Percentiles rank a stretch among this genome's conserved stretches.
Evolutionary conservation across 2,329 filamentous ascomycete genomes (phyloP).

Genomic region (Aspergillus sp.): DNA sequence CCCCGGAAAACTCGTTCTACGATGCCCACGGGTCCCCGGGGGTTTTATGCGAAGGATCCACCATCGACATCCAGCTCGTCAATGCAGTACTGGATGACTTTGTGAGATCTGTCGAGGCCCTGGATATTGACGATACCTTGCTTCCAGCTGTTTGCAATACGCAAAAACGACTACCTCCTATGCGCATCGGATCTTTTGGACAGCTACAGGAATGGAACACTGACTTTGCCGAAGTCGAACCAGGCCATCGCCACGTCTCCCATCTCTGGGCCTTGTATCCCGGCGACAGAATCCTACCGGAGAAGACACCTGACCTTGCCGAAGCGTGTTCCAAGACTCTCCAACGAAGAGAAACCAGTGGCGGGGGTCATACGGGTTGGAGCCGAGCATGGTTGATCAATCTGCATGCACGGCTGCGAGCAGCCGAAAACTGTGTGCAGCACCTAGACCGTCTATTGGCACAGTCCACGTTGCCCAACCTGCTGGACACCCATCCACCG

Average conservation of each 20-base stretch:
- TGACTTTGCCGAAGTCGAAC: conserved; percentile 43
- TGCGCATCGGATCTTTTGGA: conserved; percentile 19
- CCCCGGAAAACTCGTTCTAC: conserved; percentile 31
- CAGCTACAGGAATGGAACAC: conserved; percentile 34
- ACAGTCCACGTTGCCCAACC: conserved; percentile 45
- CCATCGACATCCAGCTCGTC: conserved; percentile 50
- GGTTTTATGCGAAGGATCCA: conserved; percentile 41
- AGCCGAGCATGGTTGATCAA: conserved; percentile 53
- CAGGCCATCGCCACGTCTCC: conserved; percentile 53
- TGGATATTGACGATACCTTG: conserved; percentile 18
- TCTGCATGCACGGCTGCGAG: conserved; percentile 48
- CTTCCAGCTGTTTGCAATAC: conserved; percentile 10
- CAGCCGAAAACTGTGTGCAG: conserved; percentile 36
- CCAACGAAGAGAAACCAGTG: conserved; percentile 33
- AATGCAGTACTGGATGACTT: conserved; percentile 39
- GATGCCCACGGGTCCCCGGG: conserved; percentile 22
- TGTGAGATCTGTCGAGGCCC: conserved; percentile 12
- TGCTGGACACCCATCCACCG: conserved; percentile 47
- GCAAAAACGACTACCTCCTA: conserved; percentile 19
- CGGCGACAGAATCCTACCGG: conserved; percentile 39
- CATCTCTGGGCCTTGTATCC: conserved; percentile 53
- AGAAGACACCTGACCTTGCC: conserved; percentile 32
- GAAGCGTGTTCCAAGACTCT: conserved; percentile 28
- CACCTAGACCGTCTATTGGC: conserved; percentile 43
- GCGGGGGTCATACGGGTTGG: conserved; percentile 54